phyloP scores from a whole-genome alignment of 2,329 filamentous ascomycete genomes.

The Daldinia sp. region DNA sequence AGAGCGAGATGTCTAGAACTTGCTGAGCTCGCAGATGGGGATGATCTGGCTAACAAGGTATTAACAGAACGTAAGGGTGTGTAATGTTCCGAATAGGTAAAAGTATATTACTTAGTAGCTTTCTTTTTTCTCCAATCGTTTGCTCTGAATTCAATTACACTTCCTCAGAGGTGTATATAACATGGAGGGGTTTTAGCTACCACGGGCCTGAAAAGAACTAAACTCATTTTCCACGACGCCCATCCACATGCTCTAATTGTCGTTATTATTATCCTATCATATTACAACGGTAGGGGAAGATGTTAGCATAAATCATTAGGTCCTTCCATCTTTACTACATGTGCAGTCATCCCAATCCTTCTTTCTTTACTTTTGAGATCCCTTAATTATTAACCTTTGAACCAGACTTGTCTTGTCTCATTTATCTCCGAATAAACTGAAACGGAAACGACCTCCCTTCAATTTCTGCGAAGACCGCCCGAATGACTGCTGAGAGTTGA shows the following conservation, averaged over 20 bases:
- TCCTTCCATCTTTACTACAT: slow-evolving; percentile 17
- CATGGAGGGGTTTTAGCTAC: slow-evolving; percentile 4
- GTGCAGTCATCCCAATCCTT: neutral
- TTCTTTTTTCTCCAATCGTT: neutral
- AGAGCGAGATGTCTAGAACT: neutral
- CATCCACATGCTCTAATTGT: slow-evolving; percentile 33
- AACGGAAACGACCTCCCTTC: slow-evolving; percentile 49
- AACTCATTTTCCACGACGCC: slow-evolving; percentile 30
- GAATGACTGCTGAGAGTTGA: slow-evolving; percentile 52
- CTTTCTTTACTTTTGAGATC: neutral
- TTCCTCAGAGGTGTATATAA: slow-evolving; percentile 10
- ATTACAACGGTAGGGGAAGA: slow-evolving; percentile 24
- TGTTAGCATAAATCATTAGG: slow-evolving; percentile 39
- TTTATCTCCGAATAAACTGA: slow-evolving; percentile 48
- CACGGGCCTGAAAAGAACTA: slow-evolving; percentile 12
- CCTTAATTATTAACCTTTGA: neutral
- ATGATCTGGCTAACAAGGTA: neutral
- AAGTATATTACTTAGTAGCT: neutral
- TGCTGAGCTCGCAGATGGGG: neutral
- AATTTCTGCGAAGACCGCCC: slow-evolving; percentile 49
- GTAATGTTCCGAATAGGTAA: neutral
- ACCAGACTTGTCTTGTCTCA: slow-evolving; percentile 5
- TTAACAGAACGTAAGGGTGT: neutral
- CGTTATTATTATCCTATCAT: slow-evolving; percentile 36
- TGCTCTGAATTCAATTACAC: slow-evolving; percentile 5